These are phyloP conservation scores for Chamaenerion angustifolium DNA, from an alignment of 345 rosid genomes.

Conservation along the genomic window DNA sequence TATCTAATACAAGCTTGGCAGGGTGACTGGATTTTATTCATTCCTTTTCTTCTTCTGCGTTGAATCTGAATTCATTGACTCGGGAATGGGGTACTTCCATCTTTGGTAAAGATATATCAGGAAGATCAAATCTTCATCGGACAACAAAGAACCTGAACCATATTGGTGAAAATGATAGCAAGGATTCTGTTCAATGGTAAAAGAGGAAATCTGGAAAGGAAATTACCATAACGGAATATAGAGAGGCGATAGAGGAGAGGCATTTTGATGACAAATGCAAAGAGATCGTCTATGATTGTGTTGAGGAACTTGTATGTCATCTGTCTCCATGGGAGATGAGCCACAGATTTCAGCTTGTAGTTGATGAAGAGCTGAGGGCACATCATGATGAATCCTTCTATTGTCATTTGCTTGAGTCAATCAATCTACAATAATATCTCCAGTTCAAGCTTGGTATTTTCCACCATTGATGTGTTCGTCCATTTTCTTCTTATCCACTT, in stretches of 20 bases:
- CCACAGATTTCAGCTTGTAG: constrained; percentile 89
- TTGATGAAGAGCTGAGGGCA: constrained; percentile 97
- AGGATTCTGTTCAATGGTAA: too few species aligned
- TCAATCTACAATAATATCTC: too few species aligned
- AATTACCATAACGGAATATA: constrained; percentile 86
- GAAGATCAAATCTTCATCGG: constrained; percentile 70
- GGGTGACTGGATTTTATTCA: constrained; percentile 2
- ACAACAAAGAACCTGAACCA: not conserved
- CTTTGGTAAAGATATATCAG: constrained; percentile 84
- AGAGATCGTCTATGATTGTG: constrained; percentile 94
- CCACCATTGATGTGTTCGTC: too few species aligned
- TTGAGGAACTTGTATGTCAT: constrained; percentile 99
- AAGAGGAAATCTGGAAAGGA: not conserved
- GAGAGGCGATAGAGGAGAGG: constrained; percentile 85
- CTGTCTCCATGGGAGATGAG: constrained; percentile 99
- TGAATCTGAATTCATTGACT: constrained; percentile 84
- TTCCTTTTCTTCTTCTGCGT: constrained; percentile 60
- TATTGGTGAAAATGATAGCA: too few species aligned
- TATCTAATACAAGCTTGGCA: too few species aligned
- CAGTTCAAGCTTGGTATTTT: too few species aligned
- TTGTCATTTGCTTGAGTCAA: too few species aligned
- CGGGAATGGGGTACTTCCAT: constrained; percentile 86
- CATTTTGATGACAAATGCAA: constrained; percentile 98
- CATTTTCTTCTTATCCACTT: too few species aligned
- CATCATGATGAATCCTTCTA: constrained; percentile 98